Evolutionary conservation across 192 early-diverging fungal species (phyloP), one percentile per base, ranked within the genome.

Genomic region (Gamsiella multidivaricata): DNA sequence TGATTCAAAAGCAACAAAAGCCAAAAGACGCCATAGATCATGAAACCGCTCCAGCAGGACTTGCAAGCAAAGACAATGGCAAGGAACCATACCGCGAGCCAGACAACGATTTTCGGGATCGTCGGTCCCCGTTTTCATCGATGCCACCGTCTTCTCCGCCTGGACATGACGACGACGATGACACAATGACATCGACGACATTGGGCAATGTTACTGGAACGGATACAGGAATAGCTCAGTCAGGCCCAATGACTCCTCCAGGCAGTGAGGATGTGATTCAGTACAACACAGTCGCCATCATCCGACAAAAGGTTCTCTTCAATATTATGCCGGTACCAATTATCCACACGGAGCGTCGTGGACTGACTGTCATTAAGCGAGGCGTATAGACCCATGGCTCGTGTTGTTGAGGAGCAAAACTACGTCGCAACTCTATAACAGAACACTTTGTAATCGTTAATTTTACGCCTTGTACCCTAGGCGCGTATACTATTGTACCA

Each of bases 271-370:
- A 69, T 2, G 52, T 36, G 43, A 29, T 68, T 10, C 53, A 67
- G 43, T 78, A 68, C 51, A 25, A 78, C 29, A 78, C 65, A 3
- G 60, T 78, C 9, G 74, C 74, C 3, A 57, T 78, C 26, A 78
- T 78, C 47, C 74, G 74, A 1, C 53, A 78, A 64, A 78, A 69
- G 54, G 69, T 78, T 14, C 61, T 78, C 3, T 78, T 78, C 54
- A 78, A 78, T 43, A 37, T 54, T 2, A 78, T 78, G 74, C 74
- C 74, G 15, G 51, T 66, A 25, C 74, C 74, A 8, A 78, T 78
- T 26, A 78, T 78, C 39, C 74, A 78, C 34, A 43, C 54, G 11
- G 74, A 78, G 23, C 74, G 74, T 39, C 57, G 74, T 17, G 74
- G 74, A 34, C 31, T 78, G 25, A 78, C 74, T 11, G 52, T 63